A percentile compares a stretch with the other conserved stretches of the same genome.
These are phyloP conservation scores for Lantana camara DNA, from an alignment of 257 asterid genomes.

Conservation along the genomic window DNA sequence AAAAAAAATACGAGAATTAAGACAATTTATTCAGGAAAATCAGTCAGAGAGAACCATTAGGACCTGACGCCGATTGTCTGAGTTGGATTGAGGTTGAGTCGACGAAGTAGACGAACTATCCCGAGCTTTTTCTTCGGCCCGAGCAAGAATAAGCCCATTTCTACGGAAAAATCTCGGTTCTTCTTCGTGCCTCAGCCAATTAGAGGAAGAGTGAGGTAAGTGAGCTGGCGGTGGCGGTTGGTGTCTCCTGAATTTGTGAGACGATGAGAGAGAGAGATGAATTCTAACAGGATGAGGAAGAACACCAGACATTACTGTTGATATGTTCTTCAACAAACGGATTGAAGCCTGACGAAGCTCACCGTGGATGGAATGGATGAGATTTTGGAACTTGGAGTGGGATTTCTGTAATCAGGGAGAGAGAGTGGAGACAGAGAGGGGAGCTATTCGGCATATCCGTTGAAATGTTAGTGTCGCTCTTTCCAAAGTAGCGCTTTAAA, in stretches of 20 bases:
- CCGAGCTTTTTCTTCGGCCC: slow-evolving; percentile 76
- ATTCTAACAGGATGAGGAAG: slow-evolving; percentile 43
- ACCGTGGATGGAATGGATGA: slow-evolving; percentile 17
- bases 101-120: slow-evolving; percentile 46
- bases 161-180: slow-evolving; percentile 40
- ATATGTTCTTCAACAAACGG: slow-evolving; percentile 1
- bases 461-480: not conserved
- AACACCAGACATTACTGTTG: slow-evolving; percentile 49
- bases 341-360: slow-evolving; percentile 19
- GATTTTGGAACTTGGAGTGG: slow-evolving; percentile 5
- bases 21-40: not conserved
- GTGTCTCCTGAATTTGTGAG: slow-evolving; percentile 38
- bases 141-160: slow-evolving; percentile 58
- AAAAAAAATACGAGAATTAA: too few relatives aligned
- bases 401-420: not conserved
- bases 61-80: slow-evolving; percentile 53
- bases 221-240: slow-evolving; percentile 28
- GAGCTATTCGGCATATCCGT: slow-evolving; percentile 8
- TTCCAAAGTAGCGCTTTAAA: not conserved
- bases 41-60: slow-evolving; percentile 3
- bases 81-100: slow-evolving; percentile 40
- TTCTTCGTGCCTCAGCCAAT: slow-evolving; percentile 34
- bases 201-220: slow-evolving; percentile 31
- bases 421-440: not conserved
- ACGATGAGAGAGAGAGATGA: slow-evolving; percentile 24